Evolutionary conservation across 2,329 filamentous ascomycete genomes (phyloP), one percentile per base, ranked within the genome.

Genomic region (Diplodia corticola): DNA sequence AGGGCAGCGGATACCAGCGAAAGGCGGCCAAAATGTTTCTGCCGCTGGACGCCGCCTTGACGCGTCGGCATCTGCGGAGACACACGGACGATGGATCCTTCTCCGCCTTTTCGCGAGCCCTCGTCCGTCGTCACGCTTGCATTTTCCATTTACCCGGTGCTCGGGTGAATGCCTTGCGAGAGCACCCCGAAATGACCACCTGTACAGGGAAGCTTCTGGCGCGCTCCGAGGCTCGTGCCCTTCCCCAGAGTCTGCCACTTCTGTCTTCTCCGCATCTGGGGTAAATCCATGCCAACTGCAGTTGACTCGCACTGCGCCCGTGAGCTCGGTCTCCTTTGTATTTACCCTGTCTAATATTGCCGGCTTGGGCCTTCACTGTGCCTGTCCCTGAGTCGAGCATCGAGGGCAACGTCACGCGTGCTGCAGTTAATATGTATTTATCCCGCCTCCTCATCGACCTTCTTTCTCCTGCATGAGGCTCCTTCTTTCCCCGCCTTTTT

Each of bases 341-440:
- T 61, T 61, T 61, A 61, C 22, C 57, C 57, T 49, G 57, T 35
- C 44, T 5, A 17, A 49, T 61, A 61, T 61, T 61, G 44, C 57
- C 57, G 57, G 57, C 57, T 28, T 46, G 22, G 17, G 20, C 20
- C n/a, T 44, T 20, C 5, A 3, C 37, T 35, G 57, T 35, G 40
- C 57, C 57, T 61, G 57, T 61, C 49, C 57, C 57, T 61, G 57
- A 61, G 15, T 50, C 40, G 57, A 28, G 13, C 15, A 26, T 46
- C 26, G 30, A 48, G 55, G 37, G 48, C 24, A 30, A 60, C 55
- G 55, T 60, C 55, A 60, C 55, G 55, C 57, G 44, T 60, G n/a
- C 17, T 60, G 22, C 54, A 28, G 10, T 17, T 22, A 17, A 20
- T 20, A 54, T 49, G 48, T 61, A 61, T 49, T 35, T 49, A 13